A percentile compares a stretch with the other conserved stretches of the same genome.
Conservation (phyloP, 768 basidiomycete species). For the Neoboletus brunneissimus region DNA sequence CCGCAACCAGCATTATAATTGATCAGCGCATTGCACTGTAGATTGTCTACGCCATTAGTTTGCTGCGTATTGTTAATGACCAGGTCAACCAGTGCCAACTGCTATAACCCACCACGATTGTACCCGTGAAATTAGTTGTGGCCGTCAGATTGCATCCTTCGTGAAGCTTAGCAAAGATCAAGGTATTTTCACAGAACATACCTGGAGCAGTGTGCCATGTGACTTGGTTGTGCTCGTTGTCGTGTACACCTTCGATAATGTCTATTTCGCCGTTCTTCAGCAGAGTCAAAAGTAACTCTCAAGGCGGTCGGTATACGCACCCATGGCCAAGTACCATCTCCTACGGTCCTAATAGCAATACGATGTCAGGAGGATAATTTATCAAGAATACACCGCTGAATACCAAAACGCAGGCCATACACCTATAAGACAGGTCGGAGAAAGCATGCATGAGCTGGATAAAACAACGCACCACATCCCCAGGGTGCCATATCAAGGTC, state of each 20-base stretch:
- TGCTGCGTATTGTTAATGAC: conserved; percentile 32
- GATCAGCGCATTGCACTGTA: conserved; percentile 51
- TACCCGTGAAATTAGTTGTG: conserved; percentile 58
- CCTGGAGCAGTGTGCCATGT: conserved; percentile 75
- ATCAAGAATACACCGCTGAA: conserved; percentile 1
- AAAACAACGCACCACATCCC: conserved; percentile 64
- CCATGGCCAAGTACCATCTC: conserved; percentile 58
- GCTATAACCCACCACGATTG: conserved; percentile 50
- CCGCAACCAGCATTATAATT: conserved; percentile 73
- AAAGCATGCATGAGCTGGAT: neutral
- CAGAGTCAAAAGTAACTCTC: conserved; percentile 5
- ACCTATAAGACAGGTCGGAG: conserved; percentile 36
- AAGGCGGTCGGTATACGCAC: conserved; percentile 38
- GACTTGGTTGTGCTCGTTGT: conserved; percentile 81
- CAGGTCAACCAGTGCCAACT: neutral
- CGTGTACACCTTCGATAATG: conserved; percentile 82
- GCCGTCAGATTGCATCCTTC: conserved; percentile 59
- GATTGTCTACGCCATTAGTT: conserved; percentile 48
- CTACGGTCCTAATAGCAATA: conserved; percentile 32
- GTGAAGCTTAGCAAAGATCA: conserved; percentile 2
- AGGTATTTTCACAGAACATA: conserved; percentile 17
- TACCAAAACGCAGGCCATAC: conserved; percentile 87
- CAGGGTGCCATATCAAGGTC: conserved; percentile 83
- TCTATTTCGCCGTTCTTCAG: conserved; percentile 74
- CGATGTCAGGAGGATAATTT: neutral